These are phyloP conservation scores for Isabelozyma pseudorhagii DNA, from an alignment of 805 yeast genomes.

Conservation along the genomic window DNA sequence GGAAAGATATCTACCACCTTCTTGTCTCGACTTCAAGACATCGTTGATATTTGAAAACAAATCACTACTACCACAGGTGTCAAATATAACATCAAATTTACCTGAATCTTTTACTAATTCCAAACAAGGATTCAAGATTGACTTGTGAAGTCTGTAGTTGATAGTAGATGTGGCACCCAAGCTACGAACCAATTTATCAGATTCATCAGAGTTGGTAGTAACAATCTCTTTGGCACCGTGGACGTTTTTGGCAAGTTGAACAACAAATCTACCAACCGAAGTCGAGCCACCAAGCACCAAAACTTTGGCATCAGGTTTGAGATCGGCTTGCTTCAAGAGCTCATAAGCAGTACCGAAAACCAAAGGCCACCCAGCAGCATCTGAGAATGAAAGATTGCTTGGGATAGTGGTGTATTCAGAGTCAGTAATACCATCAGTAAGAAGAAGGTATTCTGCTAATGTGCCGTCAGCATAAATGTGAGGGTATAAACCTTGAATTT, in stretches of 20 bases:
- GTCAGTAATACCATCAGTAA: conserved; percentile 30
- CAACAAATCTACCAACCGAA: conserved; percentile 55
- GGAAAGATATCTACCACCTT: conserved; percentile 50
- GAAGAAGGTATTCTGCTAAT: conserved; percentile 42
- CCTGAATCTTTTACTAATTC: conserved; percentile 29
- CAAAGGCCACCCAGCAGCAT: conserved; percentile 67
- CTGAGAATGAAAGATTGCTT: conserved; percentile 40
- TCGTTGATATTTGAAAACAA: conserved; percentile 41
- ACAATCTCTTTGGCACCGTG: conserved; percentile 48
- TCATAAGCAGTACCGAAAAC: conserved; percentile 62
- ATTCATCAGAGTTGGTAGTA: conserved; percentile 51
- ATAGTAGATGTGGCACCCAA: conserved; percentile 59
- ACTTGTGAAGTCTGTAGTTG: conserved; percentile 51
- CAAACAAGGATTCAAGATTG: conserved; percentile 26
- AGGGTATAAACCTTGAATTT: conserved; percentile 23
- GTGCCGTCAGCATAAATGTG: conserved; percentile 34
- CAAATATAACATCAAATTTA: conserved; percentile 60
- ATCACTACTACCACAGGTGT: conserved; percentile 59
- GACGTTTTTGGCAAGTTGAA: conserved; percentile 52
- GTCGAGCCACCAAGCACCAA: conserved; percentile 75
- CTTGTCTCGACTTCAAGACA: conserved; percentile 43
- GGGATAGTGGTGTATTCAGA: conserved; percentile 35
- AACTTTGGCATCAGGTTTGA: conserved; percentile 45
- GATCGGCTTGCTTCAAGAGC: conserved; percentile 23
- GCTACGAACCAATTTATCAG: conserved; percentile 39